Percentiles rank a stretch among this genome's conserved stretches.
Evolutionary conservation across 2,329 filamentous ascomycete species (phyloP).

Genomic region (Phialemonium atrogriseum): DNA sequence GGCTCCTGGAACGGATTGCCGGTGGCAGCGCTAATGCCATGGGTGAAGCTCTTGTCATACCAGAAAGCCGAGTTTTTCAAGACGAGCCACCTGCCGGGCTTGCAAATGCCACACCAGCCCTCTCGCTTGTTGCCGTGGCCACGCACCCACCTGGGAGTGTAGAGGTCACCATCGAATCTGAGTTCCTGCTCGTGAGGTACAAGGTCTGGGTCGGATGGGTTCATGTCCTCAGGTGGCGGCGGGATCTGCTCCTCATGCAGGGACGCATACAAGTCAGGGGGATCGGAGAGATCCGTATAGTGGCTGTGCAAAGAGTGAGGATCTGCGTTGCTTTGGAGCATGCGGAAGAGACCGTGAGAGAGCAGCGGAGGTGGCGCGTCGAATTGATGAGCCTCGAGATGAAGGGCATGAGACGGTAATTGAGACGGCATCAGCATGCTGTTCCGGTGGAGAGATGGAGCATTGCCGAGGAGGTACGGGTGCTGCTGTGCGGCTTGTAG

Average conservation of each 20-base stretch:
- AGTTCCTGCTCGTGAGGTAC: conserved; percentile 71
- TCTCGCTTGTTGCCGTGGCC: conserved; percentile 82
- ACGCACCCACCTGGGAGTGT: conserved; percentile 76
- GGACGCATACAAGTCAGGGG: conserved; percentile 68
- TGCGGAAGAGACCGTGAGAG: conserved; percentile 65
- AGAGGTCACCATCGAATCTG: conserved; percentile 72
- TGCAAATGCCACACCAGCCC: conserved; percentile 85
- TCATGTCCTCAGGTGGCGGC: conserved; percentile 74
- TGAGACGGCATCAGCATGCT: conserved; percentile 53
- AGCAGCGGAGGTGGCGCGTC: conserved; percentile 54
- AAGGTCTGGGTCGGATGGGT: conserved; percentile 66
- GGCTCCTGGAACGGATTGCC: conserved; percentile 73
- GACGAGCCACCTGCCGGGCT: conserved; percentile 76
- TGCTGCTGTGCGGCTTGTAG: conserved; percentile 47
- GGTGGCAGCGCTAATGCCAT: conserved; percentile 76
- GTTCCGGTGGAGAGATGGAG: conserved; percentile 42
- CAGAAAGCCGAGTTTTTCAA: conserved; percentile 88
- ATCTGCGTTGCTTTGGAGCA: conserved; percentile 68
- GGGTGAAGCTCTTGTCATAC: conserved; percentile 89
- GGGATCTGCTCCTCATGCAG: conserved; percentile 65
- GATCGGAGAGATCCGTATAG: conserved; percentile 65
- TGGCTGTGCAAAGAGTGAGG: conserved; percentile 59
- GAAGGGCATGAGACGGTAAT: conserved; percentile 40
- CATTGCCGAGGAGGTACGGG: conserved; percentile 45
- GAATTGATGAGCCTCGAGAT: conserved; percentile 41